Evolutionary conservation across 1,139 yeast genomes (phyloP).

Genomic region (Candida labiduridarum): DNA sequence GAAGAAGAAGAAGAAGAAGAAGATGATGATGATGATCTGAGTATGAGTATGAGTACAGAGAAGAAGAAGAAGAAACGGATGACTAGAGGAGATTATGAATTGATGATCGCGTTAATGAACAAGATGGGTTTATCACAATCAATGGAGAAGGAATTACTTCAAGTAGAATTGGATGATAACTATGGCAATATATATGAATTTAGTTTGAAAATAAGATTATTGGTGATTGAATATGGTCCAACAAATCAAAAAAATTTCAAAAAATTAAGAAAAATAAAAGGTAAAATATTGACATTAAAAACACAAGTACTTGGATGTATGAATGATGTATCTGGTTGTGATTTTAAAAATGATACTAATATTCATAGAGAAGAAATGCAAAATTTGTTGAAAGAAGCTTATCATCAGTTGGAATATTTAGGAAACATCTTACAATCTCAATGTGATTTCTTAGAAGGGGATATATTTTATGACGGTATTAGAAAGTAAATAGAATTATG

Average conservation of each 20-base stretch:
- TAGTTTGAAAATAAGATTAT: background rate
- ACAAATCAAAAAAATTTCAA: background rate
- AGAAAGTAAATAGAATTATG: background rate
- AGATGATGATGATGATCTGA: background rate
- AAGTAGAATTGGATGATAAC: background rate
- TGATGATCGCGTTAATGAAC: background rate
- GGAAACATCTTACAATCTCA: constrained; percentile 5
- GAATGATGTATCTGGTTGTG: background rate
- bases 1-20: background rate
- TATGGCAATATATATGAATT: background rate
- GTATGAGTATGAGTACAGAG: background rate
- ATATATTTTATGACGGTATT: background rate
- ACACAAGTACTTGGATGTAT: background rate
- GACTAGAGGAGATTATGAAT: background rate
- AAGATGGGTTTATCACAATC: background rate
- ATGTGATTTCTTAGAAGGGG: constrained; percentile 1
- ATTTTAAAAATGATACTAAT: background rate
- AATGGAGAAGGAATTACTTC: background rate
- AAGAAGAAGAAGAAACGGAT: background rate
- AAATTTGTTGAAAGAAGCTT: constrained; percentile 13
- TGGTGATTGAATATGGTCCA: background rate
- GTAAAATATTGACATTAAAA: background rate
- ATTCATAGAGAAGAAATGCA: constrained; percentile 16
- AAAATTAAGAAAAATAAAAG: background rate
- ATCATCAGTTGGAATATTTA: constrained; percentile 12